Conservation (phyloP, 208 protist species). For the Kentomonas sorsogonicus region DNA sequence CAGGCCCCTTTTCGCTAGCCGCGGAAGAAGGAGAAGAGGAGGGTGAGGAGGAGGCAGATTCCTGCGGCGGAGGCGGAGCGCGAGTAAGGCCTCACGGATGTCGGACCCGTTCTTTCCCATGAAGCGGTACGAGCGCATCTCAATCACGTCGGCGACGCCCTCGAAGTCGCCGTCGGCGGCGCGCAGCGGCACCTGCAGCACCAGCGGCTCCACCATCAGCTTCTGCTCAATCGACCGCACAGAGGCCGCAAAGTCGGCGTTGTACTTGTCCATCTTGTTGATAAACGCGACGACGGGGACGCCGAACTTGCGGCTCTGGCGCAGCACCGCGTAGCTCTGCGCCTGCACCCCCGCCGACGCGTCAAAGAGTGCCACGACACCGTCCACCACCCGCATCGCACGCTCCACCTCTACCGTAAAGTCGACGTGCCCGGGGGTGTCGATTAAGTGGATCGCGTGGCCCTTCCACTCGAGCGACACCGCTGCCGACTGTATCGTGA, state of each 20-base stretch:
- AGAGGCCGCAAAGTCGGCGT: constrained; percentile 72
- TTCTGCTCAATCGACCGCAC: constrained; percentile 73
- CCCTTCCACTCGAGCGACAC: constrained; percentile 88
- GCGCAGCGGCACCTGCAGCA: constrained; percentile 87
- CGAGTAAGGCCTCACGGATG: constrained; percentile 23
- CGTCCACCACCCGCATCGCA: constrained; percentile 94
- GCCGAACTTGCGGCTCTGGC: constrained; percentile 78
- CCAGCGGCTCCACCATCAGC: constrained; percentile 74
- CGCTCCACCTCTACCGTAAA: constrained; percentile 97
- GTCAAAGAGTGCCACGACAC: constrained; percentile 94
- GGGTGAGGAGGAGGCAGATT: no score
- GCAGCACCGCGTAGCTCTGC: constrained; percentile 87
- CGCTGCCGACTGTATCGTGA: constrained; percentile 95
- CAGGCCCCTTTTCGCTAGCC: no score
- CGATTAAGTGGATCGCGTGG: constrained; percentile 91
- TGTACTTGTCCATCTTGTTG: constrained; percentile 96
- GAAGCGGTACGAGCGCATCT: constrained; percentile 60
- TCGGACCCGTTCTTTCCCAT: constrained; percentile 46
- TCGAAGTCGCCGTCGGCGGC: constrained; percentile 69
- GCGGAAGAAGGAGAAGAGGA: no score
- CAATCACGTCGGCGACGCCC: constrained; percentile 85
- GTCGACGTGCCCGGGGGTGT: constrained; percentile 96
- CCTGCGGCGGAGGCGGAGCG: no score
- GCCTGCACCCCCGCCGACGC: constrained; percentile 93
- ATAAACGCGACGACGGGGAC: constrained; percentile 88